phyloP scores from a whole-genome alignment of 805 yeast genomes.

The Candida hungchunana region DNA sequence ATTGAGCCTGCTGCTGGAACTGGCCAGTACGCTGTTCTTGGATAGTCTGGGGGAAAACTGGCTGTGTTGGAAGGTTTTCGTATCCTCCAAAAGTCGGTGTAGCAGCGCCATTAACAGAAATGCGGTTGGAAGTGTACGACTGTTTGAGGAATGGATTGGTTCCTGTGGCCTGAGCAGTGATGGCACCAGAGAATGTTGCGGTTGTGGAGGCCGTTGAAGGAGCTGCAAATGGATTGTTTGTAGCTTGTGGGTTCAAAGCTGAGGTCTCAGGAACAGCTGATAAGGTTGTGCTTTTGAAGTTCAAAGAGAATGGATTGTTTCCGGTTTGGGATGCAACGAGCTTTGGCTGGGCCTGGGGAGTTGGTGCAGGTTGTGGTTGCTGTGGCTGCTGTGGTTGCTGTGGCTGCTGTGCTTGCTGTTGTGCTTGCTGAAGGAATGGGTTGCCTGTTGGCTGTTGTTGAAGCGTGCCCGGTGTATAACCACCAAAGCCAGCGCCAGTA shows the following conservation, averaged over 20 bases:
- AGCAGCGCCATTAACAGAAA: slow-evolving; percentile 20
- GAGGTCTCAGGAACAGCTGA: slow-evolving; percentile 14
- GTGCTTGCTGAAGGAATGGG: slow-evolving; percentile 31
- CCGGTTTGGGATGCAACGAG: slow-evolving; percentile 22
- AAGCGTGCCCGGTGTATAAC: slow-evolving; percentile 29
- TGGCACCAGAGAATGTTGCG: slow-evolving; percentile 4
- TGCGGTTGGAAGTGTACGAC: slow-evolving; percentile 29
- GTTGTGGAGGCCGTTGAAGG: slow-evolving; percentile 2
- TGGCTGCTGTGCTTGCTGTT: slow-evolving; percentile 10
- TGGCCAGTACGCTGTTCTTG: slow-evolving; percentile 34
- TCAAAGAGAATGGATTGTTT: slow-evolving; percentile 28
- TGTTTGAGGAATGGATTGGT: slow-evolving; percentile 38
- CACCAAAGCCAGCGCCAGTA: slow-evolving; percentile 62
- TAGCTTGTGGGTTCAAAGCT: slow-evolving; percentile 15
- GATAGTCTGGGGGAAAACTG: slow-evolving; percentile 68
- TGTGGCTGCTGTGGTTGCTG: slow-evolving; percentile 11
- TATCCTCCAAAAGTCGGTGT: slow-evolving; percentile 71
- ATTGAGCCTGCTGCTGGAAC: slow-evolving; percentile 35
- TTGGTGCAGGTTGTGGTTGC: slow-evolving; percentile 5
- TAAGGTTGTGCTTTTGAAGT: slow-evolving; percentile 13
- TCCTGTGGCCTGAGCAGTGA: slow-evolving; percentile 27
- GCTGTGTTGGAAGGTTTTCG: slow-evolving; percentile 58
- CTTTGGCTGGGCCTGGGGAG: slow-evolving; percentile 5
- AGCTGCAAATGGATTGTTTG: slow-evolving; percentile 28
- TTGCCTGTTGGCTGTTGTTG: slow-evolving; percentile 28